Conservation (phyloP, 2,329 filamentous ascomycete species). For the Pseudogymnoascus sp. region DNA sequence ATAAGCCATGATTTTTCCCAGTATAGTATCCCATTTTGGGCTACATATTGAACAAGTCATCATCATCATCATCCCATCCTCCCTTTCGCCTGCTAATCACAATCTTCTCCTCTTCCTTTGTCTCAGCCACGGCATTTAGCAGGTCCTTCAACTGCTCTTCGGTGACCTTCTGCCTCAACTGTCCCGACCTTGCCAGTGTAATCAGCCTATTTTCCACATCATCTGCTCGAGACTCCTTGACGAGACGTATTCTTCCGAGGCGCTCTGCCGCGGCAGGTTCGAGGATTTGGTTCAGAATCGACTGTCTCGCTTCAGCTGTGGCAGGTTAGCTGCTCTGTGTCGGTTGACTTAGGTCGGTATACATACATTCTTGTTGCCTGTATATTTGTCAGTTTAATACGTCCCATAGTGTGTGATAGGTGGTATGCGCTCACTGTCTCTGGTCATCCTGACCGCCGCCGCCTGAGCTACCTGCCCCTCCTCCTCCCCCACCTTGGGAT, state of each 20-base stretch:
- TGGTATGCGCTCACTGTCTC: slow-evolving; percentile 43
- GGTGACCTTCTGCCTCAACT: slow-evolving; percentile 78
- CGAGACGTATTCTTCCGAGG: slow-evolving; percentile 85
- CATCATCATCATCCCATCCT: slow-evolving; percentile 76
- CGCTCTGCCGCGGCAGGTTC: slow-evolving; percentile 89
- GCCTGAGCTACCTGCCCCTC: slow-evolving; percentile 37
- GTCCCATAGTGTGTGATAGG: slow-evolving; percentile 14
- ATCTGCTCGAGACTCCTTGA: slow-evolving; percentile 82
- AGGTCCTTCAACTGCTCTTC: slow-evolving; percentile 92
- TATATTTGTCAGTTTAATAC: slow-evolving; percentile 7
- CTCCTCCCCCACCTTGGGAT: slow-evolving; percentile 50
- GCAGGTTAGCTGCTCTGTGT: slow-evolving; percentile 15
- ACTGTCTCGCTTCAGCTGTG: slow-evolving; percentile 59
- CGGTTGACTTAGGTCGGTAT: neutral
- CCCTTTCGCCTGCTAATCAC: slow-evolving; percentile 76
- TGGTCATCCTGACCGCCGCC: slow-evolving; percentile 52
- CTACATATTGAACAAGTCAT: slow-evolving; percentile 60
- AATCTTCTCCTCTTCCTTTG: slow-evolving; percentile 70
- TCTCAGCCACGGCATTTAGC: slow-evolving; percentile 74
- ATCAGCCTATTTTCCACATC: slow-evolving; percentile 92
- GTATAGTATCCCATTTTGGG: neutral
- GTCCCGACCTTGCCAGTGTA: slow-evolving; percentile 79
- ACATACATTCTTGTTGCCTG: slow-evolving; percentile 39
- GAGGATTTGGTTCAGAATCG: slow-evolving; percentile 85
- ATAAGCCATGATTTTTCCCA: neutral